Evolutionary conservation across 805 yeast genomes (phyloP), one percentile per base, ranked within the genome.

Genomic region (Candida boleticola): DNA sequence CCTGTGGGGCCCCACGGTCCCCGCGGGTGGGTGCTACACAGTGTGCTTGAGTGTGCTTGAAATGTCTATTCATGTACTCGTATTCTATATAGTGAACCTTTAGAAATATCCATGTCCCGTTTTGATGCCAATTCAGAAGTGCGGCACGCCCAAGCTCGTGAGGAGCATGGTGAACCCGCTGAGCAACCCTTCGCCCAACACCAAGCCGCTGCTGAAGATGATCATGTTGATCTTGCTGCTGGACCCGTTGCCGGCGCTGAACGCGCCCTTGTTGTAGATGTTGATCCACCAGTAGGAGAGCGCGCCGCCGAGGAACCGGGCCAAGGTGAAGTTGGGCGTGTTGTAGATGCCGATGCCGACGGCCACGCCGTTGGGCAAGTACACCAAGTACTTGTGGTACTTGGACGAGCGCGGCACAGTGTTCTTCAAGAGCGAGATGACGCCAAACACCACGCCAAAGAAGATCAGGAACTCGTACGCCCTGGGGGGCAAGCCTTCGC

Each of bases 341-440:
- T 93, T 93, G 62, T 92, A 93, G 47, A 92, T 89, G 14, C 99
- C 98, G 39, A 92, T 85, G 1, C 99, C 99, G 14, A 90, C 97
- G 2, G 99, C 97, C 21, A 93, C 95, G 10, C 99, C 99, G 18
- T 89, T 83, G 1, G 99, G 99, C 21, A 92, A 64, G 65, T 76
- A 87, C 2, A 73, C 64, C 43, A 79, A 52, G 42, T 70, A 71
- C 37, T 62, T 64, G 39, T 71, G 66, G 42, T 58, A 61, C 34
- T 54, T 60, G 34, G 66, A 61, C 7, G 63, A 51, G 38, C 74
- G 71, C 13, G 81, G 71, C 3, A 82, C 49, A 1, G 76, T 60
- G 48, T 88, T 79, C 47, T 82, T 81, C 14, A 82, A 50, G 27
- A 89, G 63, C 0, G 95, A 77, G 5, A 89, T 77, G 2, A 76